Evolutionary conservation across 2,329 filamentous ascomycete genomes (phyloP), one percentile per base, ranked within the genome.

Genomic region (Aspergillus aculeatinus): DNA sequence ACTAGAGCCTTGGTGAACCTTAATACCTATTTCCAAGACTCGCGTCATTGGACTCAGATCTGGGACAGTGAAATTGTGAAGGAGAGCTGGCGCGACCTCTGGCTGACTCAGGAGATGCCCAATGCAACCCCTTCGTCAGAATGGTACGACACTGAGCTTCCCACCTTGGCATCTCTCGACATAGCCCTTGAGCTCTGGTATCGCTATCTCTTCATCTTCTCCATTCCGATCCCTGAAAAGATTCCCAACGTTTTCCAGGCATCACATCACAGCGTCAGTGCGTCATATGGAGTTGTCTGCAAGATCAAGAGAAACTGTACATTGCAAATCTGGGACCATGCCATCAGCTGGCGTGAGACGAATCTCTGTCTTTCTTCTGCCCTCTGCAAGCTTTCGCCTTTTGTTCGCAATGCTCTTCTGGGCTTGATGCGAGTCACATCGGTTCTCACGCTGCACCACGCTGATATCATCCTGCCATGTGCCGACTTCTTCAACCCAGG

Each of bases 241-340:
- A 80, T 83, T 27, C 85, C 85, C 0, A 79, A 78, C n/a, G 83
- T 87, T 4, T 87, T 87, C 69, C 85, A 87, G 70, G 84, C 84
- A 31, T 86, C 85, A 2, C 85, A 87, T 66, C 85, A 87, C 72
- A 84, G 83, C 60, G 83, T 85, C 48, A 83, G 83, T 57, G 84
- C 83, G 5, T 82, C 85, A 0, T 87, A 87, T 60, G 85, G 85
- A 35, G 82, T 87, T 60, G 80, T 87, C 10, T 85, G 85, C 71
- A 87, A 87, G 72, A 77, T 87, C 64, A 85, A 85, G 72, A 79
- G 83, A 27, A 81, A 82, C 59, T 85, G 83, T 59, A 86, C 83
- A 0, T 78, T 87, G 33, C 83, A 86, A 63, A 85, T 87, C 59
- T 87, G 85, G 85, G 85, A 87, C 64, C 85, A 87, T 68, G 83